phyloP scores from a whole-genome alignment of 805 yeast genomes.

The Sugiyamaella boreocaroliniensis region DNA sequence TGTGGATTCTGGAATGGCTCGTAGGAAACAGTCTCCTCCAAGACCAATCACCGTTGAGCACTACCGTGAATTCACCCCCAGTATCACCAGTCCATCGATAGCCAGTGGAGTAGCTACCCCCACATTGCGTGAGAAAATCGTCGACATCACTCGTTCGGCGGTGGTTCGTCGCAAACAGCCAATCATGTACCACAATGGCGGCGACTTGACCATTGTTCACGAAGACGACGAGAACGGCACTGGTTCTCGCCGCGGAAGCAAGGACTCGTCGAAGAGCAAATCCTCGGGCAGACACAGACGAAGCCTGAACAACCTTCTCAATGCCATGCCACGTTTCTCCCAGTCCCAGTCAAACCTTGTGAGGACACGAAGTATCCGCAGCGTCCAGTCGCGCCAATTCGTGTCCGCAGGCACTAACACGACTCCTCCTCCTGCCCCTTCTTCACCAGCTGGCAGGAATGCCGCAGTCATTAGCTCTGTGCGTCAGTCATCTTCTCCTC shows the following conservation, averaged over 20 bases:
- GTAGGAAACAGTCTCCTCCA: conserved; percentile 2
- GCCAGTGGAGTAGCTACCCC: conserved; percentile 47
- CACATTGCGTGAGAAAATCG: conserved; percentile 1
- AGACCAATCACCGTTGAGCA: conserved; percentile 5
- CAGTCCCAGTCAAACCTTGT: not conserved
- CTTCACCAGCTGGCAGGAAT: too few relatives aligned
- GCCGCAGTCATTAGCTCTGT: too few relatives aligned
- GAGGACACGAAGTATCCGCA: not conserved
- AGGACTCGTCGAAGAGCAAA: not conserved
- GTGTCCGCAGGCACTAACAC: not conserved
- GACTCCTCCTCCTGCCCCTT: conserved; percentile 1
- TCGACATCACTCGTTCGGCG: conserved; percentile 6
- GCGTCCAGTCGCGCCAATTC: not conserved
- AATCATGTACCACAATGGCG: conserved; percentile 2
- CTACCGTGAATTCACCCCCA: conserved; percentile 78
- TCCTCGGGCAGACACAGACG: not conserved
- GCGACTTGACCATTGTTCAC: not conserved
- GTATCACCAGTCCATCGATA: conserved; percentile 80
- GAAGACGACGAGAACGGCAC: not conserved
- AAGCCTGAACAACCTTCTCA: not conserved
- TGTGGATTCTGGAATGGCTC: conserved; percentile 1
- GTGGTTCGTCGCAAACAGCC: conserved; percentile 3
- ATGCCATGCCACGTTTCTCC: not conserved
- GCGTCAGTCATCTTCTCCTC: not conserved
- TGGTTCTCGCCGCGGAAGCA: not conserved